Evolutionary conservation across 306 rosid genomes (phyloP), one percentile per base, ranked within the genome.

Genomic region (Sicyos edulis): DNA sequence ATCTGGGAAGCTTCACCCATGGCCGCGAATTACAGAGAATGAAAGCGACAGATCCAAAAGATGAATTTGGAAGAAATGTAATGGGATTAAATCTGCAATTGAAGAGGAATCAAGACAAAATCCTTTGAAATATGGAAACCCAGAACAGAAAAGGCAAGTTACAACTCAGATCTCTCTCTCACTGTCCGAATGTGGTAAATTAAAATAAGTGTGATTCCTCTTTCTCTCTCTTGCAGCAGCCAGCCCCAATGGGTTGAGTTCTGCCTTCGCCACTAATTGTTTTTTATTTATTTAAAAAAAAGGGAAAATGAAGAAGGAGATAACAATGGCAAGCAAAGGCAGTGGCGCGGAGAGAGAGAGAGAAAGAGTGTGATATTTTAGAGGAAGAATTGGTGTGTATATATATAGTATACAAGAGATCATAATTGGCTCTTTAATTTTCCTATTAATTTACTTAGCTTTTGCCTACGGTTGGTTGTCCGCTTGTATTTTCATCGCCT

Each of bases 1-100:
- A 87, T 83, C 6, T 81, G 78, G 40, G 88, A 54, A 11, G 77
- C 69, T 17, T 93, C 98, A 6, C 53, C 95, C 97, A 91, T 88
- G 77, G 47, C 47, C 20, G 62, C 14, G 20, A 29, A 14, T 37
- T 37, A 32, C 37, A 32, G n/a, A n/a, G n/a, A n/a, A n/a, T n/a
- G n/a, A n/a, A n/a, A n/a, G n/a, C n/a, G n/a, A n/a, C n/a, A n/a
- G n/a, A n/a, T n/a, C n/a, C n/a, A n/a, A n/a, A n/a, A n/a, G 32
- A 26, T 26, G 32, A 26, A 26, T 26, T 26, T 1, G 1, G 32
- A 26, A 26, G 32, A 3, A 45, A 45, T 9, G 63, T 11, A 9
- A 37, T 8, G 6, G 73, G 49, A 0, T 19, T 0, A 10, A 44
- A 44, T 61, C 19, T 67, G 58, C 21, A 19, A 37, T 50, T 11